Evolutionary conservation across 2,329 filamentous ascomycete genomes (phyloP).

Genomic region (Laburnicola sp.): DNA sequence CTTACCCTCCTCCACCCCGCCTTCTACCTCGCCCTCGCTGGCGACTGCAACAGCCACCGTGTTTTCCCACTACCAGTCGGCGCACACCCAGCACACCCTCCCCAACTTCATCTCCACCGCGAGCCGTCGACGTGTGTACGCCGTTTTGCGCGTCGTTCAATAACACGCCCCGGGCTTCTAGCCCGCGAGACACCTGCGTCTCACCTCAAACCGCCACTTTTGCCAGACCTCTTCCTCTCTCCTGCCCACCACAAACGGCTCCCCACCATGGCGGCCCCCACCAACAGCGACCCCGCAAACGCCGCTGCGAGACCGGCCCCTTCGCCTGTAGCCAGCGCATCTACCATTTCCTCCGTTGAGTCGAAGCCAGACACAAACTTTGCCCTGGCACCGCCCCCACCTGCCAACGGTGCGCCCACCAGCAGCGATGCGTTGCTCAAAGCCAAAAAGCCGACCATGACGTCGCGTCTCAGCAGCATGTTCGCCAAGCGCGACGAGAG

Average conservation of each 20-base stretch:
- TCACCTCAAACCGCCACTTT: slow-evolving; percentile 20
- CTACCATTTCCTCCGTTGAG: slow-evolving; percentile 43
- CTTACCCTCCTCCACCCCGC: neutral
- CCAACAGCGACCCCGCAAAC: slow-evolving; percentile 32
- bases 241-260: slow-evolving; percentile 15
- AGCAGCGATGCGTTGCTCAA: slow-evolving; percentile 41
- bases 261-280: slow-evolving; percentile 39
- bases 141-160: slow-evolving; percentile 44
- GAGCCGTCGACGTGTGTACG: slow-evolving; percentile 31
- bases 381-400: slow-evolving; percentile 31
- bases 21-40: too few relatives aligned
- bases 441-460: slow-evolving; percentile 48
- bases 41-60: slow-evolving; percentile 32
- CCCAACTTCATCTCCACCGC: slow-evolving; percentile 38
- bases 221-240: slow-evolving; percentile 4
- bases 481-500: slow-evolving; percentile 36
- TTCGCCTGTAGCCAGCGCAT: slow-evolving; percentile 41
- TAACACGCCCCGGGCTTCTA: slow-evolving; percentile 43
- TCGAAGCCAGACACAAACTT: slow-evolving; percentile 42
- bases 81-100: slow-evolving; percentile 33
- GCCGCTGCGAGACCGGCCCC: slow-evolving; percentile 27
- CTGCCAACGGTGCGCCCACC: slow-evolving; percentile 32
- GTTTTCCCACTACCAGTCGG: slow-evolving; percentile 32
- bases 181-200: slow-evolving; percentile 47
- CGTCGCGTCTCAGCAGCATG: slow-evolving; percentile 49